Percentiles rank a stretch among this genome's conserved stretches.
phyloP scores from a whole-genome alignment of 2,329 filamentous ascomycete genomes.

The Colletotrichum sp. region DNA sequence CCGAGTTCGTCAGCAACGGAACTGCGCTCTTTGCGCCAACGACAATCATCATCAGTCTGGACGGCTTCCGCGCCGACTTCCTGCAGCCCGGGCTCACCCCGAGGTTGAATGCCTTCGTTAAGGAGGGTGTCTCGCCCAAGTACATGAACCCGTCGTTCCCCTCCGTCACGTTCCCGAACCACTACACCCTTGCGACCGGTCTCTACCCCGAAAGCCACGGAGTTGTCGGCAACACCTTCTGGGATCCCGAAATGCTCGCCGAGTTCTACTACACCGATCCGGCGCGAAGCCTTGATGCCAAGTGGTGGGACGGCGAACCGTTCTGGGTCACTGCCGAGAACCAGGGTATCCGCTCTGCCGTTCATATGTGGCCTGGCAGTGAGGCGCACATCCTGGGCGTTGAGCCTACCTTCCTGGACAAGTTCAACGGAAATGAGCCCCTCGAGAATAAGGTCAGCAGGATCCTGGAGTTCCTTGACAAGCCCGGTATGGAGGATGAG shows the following conservation, averaged over 20 bases:
- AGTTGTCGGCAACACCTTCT: slow-evolving; percentile 92
- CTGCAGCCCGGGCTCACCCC: slow-evolving; percentile 84
- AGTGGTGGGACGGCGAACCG: slow-evolving; percentile 96
- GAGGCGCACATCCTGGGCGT: slow-evolving; percentile 82
- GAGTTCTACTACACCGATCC: slow-evolving; percentile 91
- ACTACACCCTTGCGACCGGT: slow-evolving; percentile 92
- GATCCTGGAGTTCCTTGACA: slow-evolving; percentile 83
- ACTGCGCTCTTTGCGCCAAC: slow-evolving; percentile 89
- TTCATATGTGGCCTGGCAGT: slow-evolving; percentile 99
- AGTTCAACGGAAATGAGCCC: slow-evolving; percentile 78
- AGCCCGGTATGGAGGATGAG: slow-evolving; percentile 71
- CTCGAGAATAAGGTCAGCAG: slow-evolving; percentile 78
- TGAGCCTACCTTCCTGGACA: slow-evolving; percentile 82
- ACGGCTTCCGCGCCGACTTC: slow-evolving; percentile 96
- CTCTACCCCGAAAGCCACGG: slow-evolving; percentile 93
- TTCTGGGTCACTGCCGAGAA: slow-evolving; percentile 93
- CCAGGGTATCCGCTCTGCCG: slow-evolving; percentile 76
- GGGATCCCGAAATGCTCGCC: slow-evolving; percentile 76
- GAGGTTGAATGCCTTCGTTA: slow-evolving; percentile 76
- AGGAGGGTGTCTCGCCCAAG: slow-evolving; percentile 83
- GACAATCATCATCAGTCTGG: slow-evolving; percentile 90
- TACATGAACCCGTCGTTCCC: slow-evolving; percentile 97
- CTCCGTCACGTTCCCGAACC: slow-evolving; percentile 95
- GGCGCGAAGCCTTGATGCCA: slow-evolving; percentile 74
- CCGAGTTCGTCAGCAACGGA: slow-evolving; percentile 71